Conservation (phyloP, 2,329 filamentous ascomycete genomes). For the Cryphonectria naterciae region DNA sequence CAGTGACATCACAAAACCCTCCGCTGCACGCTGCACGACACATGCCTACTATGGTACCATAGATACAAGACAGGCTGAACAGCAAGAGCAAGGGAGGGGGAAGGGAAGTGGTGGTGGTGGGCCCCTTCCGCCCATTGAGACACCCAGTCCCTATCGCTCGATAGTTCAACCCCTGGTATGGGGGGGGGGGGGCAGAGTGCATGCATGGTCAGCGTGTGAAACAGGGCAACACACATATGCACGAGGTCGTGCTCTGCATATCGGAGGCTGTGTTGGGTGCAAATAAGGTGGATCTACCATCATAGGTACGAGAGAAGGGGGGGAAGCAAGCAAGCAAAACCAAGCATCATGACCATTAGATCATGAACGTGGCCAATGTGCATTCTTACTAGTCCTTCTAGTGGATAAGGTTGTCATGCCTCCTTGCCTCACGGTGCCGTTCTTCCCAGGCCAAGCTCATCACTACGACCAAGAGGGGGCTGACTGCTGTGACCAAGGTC, state of each 20-base stretch:
- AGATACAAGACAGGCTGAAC: neutral
- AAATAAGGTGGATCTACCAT: neutral
- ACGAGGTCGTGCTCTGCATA: neutral
- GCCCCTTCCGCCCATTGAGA: neutral
- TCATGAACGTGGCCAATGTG: neutral
- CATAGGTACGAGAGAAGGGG: neutral
- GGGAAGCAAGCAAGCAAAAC: neutral
- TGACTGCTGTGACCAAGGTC: neutral
- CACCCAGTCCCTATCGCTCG: neutral
- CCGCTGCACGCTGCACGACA: constrained; percentile 1
- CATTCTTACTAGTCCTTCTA: neutral
- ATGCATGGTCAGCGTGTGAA: neutral
- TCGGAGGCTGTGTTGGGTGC: neutral
- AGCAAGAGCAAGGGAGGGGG: neutral
- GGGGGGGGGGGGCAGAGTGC: neutral
- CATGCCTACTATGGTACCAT: neutral
- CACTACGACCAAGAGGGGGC: neutral
- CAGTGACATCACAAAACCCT: constrained; percentile 3
- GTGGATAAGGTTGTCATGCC: neutral
- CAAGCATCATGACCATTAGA: neutral
- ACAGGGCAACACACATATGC: neutral
- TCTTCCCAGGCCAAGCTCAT: neutral
- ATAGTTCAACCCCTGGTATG: neutral
- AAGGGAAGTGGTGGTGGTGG: neutral
- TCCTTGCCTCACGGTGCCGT: neutral